These are phyloP conservation scores for Cutaneotrichosporon sp. DNA, from an alignment of 1,284 basidiomycete genomes.

Conservation along the genomic window DNA sequence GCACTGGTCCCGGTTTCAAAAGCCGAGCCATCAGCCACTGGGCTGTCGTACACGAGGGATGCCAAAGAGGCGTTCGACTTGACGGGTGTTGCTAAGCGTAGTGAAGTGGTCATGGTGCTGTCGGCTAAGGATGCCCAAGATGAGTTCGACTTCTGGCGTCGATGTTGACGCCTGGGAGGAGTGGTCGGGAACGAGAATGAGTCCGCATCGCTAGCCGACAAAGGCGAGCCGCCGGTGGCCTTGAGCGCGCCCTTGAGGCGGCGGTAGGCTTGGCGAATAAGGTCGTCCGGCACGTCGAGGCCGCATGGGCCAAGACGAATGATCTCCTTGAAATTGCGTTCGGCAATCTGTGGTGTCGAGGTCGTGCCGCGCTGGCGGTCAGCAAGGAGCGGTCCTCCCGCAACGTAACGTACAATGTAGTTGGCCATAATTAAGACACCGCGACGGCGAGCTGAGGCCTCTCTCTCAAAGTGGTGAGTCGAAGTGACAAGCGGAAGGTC, in stretches of 20 bases:
- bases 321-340: conserved; percentile 31
- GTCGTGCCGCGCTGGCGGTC: conserved; percentile 31
- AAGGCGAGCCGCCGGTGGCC: conserved; percentile 8
- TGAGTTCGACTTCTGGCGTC: conserved; percentile 13
- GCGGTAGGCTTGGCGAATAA: conserved; percentile 35
- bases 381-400: background rate
- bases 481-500: conserved; percentile 18
- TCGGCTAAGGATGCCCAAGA: conserved; percentile 17
- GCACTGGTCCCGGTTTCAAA: background rate
- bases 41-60: conserved; percentile 9
- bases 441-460: conserved; percentile 8
- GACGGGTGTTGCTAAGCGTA: conserved; percentile 16
- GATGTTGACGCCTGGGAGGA: no score
- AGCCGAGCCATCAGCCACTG: background rate
- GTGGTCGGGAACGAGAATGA: conserved; percentile 23
- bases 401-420: conserved; percentile 38
- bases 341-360: conserved; percentile 16
- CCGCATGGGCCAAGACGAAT: conserved; percentile 25
- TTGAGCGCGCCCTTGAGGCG: conserved; percentile 31
- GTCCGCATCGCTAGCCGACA: background rate
- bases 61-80: conserved; percentile 27
- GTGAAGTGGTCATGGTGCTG: conserved; percentile 6
- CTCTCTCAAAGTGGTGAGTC: conserved; percentile 3
- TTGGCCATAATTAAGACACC: conserved; percentile 26
- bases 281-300: conserved; percentile 29